phyloP scores from a whole-genome alignment of 257 asterid genomes.

The Fraxinus cuspidata region DNA sequence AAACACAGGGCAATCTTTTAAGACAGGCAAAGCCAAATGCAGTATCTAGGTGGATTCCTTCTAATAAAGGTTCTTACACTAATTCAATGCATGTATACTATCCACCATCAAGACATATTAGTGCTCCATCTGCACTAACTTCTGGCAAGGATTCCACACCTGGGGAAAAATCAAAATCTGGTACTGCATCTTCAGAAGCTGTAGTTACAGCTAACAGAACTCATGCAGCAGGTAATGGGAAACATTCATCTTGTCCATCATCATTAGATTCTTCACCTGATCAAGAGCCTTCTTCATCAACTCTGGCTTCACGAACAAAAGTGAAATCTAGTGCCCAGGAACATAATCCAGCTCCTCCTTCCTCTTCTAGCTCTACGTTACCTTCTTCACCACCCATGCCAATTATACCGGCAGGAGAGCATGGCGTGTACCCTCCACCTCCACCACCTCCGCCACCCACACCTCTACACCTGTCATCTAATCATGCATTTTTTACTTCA shows the following conservation, averaged over 20 bases:
- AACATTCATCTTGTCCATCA: conserved; percentile 41
- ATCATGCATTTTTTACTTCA: not conserved
- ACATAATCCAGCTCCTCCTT: conserved; percentile 28
- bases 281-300: conserved; percentile 34
- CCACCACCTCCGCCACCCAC: not conserved
- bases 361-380: conserved; percentile 23
- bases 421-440: conserved; percentile 3
- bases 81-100: conserved; percentile 90
- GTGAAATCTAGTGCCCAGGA: conserved; percentile 41
- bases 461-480: not conserved
- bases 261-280: conserved; percentile 36
- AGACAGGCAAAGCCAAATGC: conserved; percentile 79
- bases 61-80: conserved; percentile 89
- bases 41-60: conserved; percentile 90
- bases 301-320: conserved; percentile 32
- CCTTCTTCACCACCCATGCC: conserved; percentile 26
- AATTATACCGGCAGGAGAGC: conserved; percentile 18
- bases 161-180: conserved; percentile 54
- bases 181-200: conserved; percentile 47
- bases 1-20: conserved; percentile 40
- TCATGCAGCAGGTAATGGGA: conserved; percentile 38
- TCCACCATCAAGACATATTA: conserved; percentile 87
- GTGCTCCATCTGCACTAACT: conserved; percentile 79
- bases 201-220: conserved; percentile 35
- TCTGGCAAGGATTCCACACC: conserved; percentile 56